Evolutionary conservation across 192 early-diverging fungal genomes (phyloP), one percentile per base, ranked within the genome.

Genomic region (Umbelopsis isabellina): DNA sequence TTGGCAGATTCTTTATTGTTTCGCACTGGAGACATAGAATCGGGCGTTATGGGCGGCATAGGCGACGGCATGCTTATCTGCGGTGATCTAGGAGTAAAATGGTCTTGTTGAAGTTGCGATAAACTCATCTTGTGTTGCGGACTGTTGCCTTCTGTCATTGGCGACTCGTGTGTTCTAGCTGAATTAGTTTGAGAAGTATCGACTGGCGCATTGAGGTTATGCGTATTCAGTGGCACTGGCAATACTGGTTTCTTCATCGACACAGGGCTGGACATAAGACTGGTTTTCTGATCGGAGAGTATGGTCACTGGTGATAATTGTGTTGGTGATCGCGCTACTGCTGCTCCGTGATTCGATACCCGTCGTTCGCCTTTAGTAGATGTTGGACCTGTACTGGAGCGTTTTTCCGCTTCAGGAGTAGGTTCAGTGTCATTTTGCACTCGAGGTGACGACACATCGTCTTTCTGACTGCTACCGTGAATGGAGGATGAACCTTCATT

Each of bases 141-240:
- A 41, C 37, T 41, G 6, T 41, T 41, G 37, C 37, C 18, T 25
- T 61, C 55, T 16, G 30, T 61, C 16, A 33, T 30, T 22, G n/a
- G 51, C 21, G 51, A 53, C 11, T 53, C 51, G 16, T 61, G 55
- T 25, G 23, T 61, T 33, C 27, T 27, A 25, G 55, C 55, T 16
- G 55, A 61, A 35, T 61, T 61, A 18, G 55, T 25, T 35, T 61
- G 55, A 16, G 55, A 61, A 2, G 16, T 30, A 61, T 61, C 55
- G 4, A n/a, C 5, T 5, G 55, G 27, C 1, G 15, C 30, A n/a
- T 61, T 61, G 2, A 61, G 18, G 4, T 61, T 61, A 30, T 30
- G 55, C 11, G 55, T 61, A 35, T 61, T 61, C 25, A 61, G 27
- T 1, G 23, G 18, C 4, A 16, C 52, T 23, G 55, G 53, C 25